Evolutionary conservation across 805 yeast species (phyloP), one percentile per base, ranked within the genome.

Genomic region (Priceomyces haplophilus): DNA sequence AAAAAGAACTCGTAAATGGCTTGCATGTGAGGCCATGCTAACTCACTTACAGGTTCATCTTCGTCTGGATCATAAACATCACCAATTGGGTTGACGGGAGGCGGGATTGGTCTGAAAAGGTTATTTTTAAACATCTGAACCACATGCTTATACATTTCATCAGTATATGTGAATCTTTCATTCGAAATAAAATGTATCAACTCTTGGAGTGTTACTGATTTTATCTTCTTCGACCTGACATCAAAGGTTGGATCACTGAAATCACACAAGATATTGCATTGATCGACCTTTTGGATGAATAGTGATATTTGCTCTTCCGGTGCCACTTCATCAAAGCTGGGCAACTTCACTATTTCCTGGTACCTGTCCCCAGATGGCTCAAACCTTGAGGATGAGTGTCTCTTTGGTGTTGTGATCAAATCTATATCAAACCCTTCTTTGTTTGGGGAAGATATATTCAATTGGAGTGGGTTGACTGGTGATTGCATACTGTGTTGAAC

Each of bases 1-100:
- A 93, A 70, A 61, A 93, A 91, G 56, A 93, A 88, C 64, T 93
- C 98, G 68, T 93, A 93, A 24, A 90, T 95, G 34, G 89, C 78
- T 65, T 88, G 95, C 98, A 93, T 93, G 62, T 93, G 99, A 10
- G 98, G 96, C 99, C 99, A 93, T 7, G 97, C 90, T 49, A 91
- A 79, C 62, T 93, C 98, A 54, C 82, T 81, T 30, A 93, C 95
- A 2, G 98, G 98, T 65, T 93, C 99, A 69, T 93, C 99, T 67
- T 93, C 99, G 66, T 93, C 99, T 1, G 99, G 99, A 56, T 93
- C 99, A 64, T 79, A 93, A 31, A 91, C 79, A 51, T 93, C 99
- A 30, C 99, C 99, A 36, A 90, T 78, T 4, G 98, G 98, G 61
- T 93, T 93, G 29, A 90, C 96, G 1, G 98, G 97, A 1, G 99